A percentile compares a stretch with the other conserved stretches of the same genome.
phyloP scores from a whole-genome alignment of 805 yeast genomes.

The Ascoidea rubescens region DNA sequence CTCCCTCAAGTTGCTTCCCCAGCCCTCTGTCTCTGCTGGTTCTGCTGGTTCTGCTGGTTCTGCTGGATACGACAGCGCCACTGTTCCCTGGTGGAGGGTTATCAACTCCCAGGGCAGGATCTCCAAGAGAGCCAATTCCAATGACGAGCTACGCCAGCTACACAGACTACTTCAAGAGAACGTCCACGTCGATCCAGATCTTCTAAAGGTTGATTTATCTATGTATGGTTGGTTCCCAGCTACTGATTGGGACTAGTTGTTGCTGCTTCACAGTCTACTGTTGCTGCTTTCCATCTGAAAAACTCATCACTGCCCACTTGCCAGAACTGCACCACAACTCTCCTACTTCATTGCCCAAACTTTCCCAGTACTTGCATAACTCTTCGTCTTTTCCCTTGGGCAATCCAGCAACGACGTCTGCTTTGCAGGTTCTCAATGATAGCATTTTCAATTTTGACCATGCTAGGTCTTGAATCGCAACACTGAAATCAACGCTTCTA shows the following conservation, averaged over 20 bases:
- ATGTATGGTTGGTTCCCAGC: constrained; percentile 62
- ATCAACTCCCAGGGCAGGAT: constrained; percentile 50
- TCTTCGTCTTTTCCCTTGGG: constrained; percentile 58
- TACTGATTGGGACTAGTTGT: constrained; percentile 19
- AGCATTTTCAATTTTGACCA: constrained; percentile 47
- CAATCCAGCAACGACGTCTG: constrained; percentile 88
- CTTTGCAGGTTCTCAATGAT: constrained; percentile 86
- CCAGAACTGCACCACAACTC: constrained; percentile 82
- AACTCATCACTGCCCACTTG: constrained; percentile 85
- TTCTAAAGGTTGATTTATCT: constrained; percentile 23
- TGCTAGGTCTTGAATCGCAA: constrained; percentile 60
- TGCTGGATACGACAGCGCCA: constrained; percentile 13
- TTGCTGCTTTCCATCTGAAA: no score
- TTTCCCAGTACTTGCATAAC: constrained; percentile 46
- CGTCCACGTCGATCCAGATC: constrained; percentile 1
- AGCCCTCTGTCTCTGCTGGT: no score
- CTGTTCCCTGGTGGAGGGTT: constrained; percentile 76
- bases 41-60: constrained; percentile 10
- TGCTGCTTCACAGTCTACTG: no score
- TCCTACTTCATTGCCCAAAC: constrained; percentile 44
- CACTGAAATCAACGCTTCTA: constrained; percentile 56
- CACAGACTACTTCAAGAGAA: constrained; percentile 34
- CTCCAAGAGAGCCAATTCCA: constrained; percentile 35
- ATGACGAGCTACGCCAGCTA: constrained; percentile 30
- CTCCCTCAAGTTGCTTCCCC: constrained; percentile 38